Evolutionary conservation across 805 yeast species (phyloP), one percentile per base, ranked within the genome.

Genomic region (Isabelozyma pseudorhagii): DNA sequence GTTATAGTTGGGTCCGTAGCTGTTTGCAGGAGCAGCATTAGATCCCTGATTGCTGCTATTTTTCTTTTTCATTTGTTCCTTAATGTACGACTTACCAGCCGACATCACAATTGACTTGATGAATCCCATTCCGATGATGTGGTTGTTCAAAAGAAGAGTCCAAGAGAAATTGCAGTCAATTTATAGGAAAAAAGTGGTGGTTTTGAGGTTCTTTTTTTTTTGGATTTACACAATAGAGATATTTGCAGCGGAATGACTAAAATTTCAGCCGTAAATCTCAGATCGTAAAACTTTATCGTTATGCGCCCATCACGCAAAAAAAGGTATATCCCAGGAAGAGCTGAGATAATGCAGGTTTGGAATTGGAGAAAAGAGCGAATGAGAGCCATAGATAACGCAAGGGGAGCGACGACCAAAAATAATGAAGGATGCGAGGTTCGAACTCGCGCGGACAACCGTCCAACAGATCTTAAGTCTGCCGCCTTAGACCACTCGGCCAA

Each of bases 401-500:
- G 25, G 25, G 25, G 25, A 5, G 1, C 3, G 6, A 21, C 1
- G 3, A 45, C 49, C 60, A 67, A 66, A 62, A 53, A 66, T 67
- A 65, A 52, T 73, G 78, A 72, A 73, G 77, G 77, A 64, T 71
- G 77, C 77, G 78, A 71, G 78, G 74, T 72, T 73, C 78, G 78
- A 73, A 72, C 78, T 71, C 78, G 77, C 78, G 78, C 78, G 77
- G 78, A 70, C 73, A 67, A 53, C 54, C 60, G 73, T 69, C 77
- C 77, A 72, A 66, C 68, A 67, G 77, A 72, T 68, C 77, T 72
- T 72, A 72, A 72, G 77, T 72, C 77, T 66, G 67, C 76, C 77
- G 76, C 77, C 77, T 72, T 72, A 70, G 76, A 71, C 77, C 76
- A 71, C 77, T 72, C 77, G 77, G 77, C 76, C 77, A 72, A 69